Conservation (phyloP, 2,329 filamentous ascomycete genomes). For the Aspergillus sergii region DNA sequence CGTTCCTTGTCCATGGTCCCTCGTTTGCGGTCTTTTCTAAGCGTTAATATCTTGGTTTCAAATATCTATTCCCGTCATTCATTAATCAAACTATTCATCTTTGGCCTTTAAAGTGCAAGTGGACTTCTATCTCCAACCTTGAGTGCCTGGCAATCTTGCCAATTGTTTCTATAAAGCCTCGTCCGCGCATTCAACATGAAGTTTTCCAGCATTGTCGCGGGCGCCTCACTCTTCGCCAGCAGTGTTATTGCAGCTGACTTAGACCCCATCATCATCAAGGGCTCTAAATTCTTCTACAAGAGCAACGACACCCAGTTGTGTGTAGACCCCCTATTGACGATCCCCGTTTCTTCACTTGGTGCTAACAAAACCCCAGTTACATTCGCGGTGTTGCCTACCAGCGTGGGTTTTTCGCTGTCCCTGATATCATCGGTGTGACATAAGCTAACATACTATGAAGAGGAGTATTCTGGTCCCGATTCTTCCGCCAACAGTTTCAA, state of each 20-base stretch:
- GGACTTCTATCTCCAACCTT: not conserved
- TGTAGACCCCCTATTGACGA: constrained; percentile 19
- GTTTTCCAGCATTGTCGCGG: constrained; percentile 49
- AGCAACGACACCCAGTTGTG: constrained; percentile 73
- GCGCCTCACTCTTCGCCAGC: constrained; percentile 53
- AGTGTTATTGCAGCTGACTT: constrained; percentile 56
- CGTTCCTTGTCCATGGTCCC: not conserved
- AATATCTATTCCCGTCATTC: not conserved
- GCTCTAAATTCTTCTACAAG: constrained; percentile 84
- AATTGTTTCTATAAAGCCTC: not conserved
- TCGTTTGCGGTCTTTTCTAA: not conserved
- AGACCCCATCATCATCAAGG: constrained; percentile 64
- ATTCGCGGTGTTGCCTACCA: constrained; percentile 94
- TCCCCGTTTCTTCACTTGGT: not conserved
- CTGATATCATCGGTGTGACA: not conserved
- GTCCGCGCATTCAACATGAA: constrained; percentile 49
- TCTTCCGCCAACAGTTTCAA: constrained; percentile 61
- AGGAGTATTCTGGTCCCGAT: constrained; percentile 64
- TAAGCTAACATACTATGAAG: constrained; percentile 25
- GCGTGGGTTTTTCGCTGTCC: constrained; percentile 43
- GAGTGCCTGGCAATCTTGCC: not conserved
- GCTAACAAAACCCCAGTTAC: constrained; percentile 53
- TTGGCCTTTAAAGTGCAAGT: not conserved
- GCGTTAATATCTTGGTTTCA: not conserved
- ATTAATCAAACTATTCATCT: not conserved